A percentile compares a stretch with the other conserved stretches of the same genome.
These are phyloP conservation scores for Fomitopsis pulvina DNA, from an alignment of 768 basidiomycete species.

Conservation along the genomic window DNA sequence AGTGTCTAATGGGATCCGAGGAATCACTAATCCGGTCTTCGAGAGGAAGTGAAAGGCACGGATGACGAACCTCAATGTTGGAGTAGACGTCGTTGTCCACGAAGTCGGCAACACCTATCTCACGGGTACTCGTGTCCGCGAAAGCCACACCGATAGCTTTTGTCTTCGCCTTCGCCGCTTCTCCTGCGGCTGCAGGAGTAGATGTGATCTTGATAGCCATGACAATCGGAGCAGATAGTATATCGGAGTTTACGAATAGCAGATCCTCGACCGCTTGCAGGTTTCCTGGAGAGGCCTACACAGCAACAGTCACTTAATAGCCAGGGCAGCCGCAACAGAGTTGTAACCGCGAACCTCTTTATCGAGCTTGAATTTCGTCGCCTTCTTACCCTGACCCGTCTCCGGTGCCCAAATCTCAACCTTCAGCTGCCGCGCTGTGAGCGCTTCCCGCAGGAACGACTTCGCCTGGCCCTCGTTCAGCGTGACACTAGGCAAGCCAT, in stretches of 20 bases:
- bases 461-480: slow-evolving; percentile 75
- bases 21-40: neutral
- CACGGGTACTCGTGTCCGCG: slow-evolving; percentile 80
- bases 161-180: slow-evolving; percentile 44
- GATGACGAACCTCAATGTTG: slow-evolving; percentile 71
- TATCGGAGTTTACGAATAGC: slow-evolving; percentile 76
- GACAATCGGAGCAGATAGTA: slow-evolving; percentile 79
- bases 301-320: no score
- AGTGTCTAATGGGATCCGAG: slow-evolving; percentile 54
- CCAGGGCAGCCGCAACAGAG: neutral
- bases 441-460: slow-evolving; percentile 76
- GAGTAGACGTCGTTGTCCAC: slow-evolving; percentile 94
- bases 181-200: slow-evolving; percentile 35
- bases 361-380: slow-evolving; percentile 66
- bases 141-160: slow-evolving; percentile 85
- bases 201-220: slow-evolving; percentile 79
- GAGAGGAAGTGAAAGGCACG: neutral
- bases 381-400: slow-evolving; percentile 67
- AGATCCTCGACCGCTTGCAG: slow-evolving; percentile 44
- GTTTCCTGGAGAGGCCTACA: slow-evolving; percentile 68
- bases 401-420: slow-evolving; percentile 88
- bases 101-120: slow-evolving; percentile 87
- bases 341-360: slow-evolving; percentile 54
- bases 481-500: slow-evolving; percentile 66
- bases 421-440: slow-evolving; percentile 85